Conservation (phyloP, 257 asterid genomes). For the Lycium barbarum region DNA sequence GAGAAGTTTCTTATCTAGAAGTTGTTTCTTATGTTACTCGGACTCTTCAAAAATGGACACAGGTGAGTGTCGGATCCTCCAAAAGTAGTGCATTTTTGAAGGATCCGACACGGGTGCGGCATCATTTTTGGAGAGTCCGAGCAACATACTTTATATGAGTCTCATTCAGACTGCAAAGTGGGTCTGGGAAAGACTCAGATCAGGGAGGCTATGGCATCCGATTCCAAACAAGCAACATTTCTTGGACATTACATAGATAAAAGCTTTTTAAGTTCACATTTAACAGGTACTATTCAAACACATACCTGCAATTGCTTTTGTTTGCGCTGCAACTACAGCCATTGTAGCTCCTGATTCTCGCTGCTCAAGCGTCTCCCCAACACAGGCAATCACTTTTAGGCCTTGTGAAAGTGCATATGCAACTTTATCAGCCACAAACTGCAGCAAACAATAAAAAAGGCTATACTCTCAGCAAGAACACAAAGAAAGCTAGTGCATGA, state of each 20-base stretch:
- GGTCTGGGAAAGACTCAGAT: background rate
- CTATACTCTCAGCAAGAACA: background rate
- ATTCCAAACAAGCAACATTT: background rate
- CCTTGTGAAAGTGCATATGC: slow-evolving; percentile 95
- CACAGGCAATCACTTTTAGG: slow-evolving; percentile 93
- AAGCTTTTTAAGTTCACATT: slow-evolving; percentile 11
- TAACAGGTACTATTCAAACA: background rate
- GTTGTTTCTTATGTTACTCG: background rate
- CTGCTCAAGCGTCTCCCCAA: slow-evolving; percentile 99
- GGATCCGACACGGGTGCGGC: no score
- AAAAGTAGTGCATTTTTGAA: no score
- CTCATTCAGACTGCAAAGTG: background rate
- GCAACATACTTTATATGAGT: background rate
- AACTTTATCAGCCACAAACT: slow-evolving; percentile 95
- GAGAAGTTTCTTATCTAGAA: slow-evolving; percentile 1
- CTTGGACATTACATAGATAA: background rate
- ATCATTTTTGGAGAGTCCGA: no score
- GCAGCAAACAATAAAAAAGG: slow-evolving; percentile 22
- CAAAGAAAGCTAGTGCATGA: background rate
- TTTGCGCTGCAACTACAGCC: slow-evolving; percentile 89
- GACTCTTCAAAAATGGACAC: no score
- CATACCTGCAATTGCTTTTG: slow-evolving; percentile 94
- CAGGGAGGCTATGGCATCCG: background rate
- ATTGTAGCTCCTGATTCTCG: slow-evolving; percentile 93
- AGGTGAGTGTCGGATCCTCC: no score